Evolutionary conservation across 345 rosid species (phyloP).

Genomic region (sweet orange (Citrus sinensis)): DNA sequence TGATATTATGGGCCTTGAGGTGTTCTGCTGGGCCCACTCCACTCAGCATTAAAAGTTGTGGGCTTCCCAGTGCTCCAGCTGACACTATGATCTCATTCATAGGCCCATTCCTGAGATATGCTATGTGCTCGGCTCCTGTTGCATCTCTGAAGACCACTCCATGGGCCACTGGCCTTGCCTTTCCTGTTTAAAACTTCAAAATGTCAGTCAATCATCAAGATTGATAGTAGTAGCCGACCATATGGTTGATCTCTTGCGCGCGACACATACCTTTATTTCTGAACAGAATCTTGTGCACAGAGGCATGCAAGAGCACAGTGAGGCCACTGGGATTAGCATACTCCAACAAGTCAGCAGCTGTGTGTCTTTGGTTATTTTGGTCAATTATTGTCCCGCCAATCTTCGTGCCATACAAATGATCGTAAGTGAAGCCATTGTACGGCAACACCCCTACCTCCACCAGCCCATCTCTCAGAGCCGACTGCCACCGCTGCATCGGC

Average conservation of each 20-base stretch:
- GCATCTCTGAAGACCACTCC: conserved; percentile 56
- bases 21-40: conserved; percentile 62
- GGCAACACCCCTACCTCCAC: conserved; percentile 59
- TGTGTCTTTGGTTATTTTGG: conserved; percentile 50
- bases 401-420: conserved; percentile 67
- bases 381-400: conserved; percentile 74
- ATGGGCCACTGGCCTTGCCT: conserved; percentile 40
- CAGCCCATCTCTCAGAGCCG: conserved; percentile 68
- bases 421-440: conserved; percentile 67
- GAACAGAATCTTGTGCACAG: conserved; percentile 49
- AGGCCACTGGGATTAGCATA: conserved; percentile 50
- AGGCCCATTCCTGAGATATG: conserved; percentile 37
- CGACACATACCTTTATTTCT: conserved; percentile 19
- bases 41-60: conserved; percentile 67
- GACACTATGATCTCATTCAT: conserved; percentile 52
- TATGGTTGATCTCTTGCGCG: background rate
- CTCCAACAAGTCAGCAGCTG: conserved; percentile 68
- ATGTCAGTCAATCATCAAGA: background rate
- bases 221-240: too few relatives aligned
- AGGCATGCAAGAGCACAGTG: conserved; percentile 54
- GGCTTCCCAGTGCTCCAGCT: conserved; percentile 75
- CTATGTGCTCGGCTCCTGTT: conserved; percentile 35
- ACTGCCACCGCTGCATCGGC: conserved; percentile 54
- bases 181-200: background rate
- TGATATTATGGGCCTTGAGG: conserved; percentile 38